Evolutionary conservation across 768 basidiomycete genomes (phyloP).

Genomic region (Gautieria morchelliformis): DNA sequence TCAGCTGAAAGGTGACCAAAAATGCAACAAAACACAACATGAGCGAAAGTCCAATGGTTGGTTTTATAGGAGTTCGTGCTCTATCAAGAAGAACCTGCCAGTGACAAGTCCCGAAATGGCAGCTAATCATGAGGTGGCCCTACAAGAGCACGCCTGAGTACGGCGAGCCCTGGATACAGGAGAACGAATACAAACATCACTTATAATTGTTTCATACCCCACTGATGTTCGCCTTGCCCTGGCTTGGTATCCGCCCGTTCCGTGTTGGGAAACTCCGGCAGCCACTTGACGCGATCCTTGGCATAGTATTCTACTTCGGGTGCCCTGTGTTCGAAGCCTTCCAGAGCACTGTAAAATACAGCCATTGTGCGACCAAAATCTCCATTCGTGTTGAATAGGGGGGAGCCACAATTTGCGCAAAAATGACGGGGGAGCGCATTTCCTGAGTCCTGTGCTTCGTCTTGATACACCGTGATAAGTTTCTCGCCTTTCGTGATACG

Average conservation of each 20-base stretch:
- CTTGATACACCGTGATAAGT: constrained; percentile 4
- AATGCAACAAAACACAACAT: too few species aligned
- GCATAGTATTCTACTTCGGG: constrained; percentile 10
- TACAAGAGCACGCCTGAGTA: too few species aligned
- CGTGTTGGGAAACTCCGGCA: not conserved
- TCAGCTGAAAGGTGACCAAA: too few species aligned
- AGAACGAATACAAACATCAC: too few species aligned
- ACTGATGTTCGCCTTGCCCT: not conserved
- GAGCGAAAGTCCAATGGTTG: too few species aligned
- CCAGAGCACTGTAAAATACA: constrained; percentile 5
- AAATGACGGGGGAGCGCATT: constrained; percentile 10
- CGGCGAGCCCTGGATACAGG: too few species aligned
- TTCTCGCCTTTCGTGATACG: constrained; percentile 1
- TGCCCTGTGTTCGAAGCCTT: constrained; percentile 2
- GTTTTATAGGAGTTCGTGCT: too few species aligned
- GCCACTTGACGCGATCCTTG: constrained; percentile 10
- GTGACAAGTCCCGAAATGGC: too few species aligned
- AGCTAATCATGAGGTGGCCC: too few species aligned
- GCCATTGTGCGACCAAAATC: constrained; percentile 10
- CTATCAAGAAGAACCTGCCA: too few species aligned
- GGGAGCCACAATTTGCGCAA: constrained; percentile 9
- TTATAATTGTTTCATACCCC: too few species aligned
- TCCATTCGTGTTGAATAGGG: constrained; percentile 7
- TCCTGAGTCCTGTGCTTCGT: constrained; percentile 9
- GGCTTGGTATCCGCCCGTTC: constrained; percentile 7